Evolutionary conservation across 768 basidiomycete genomes (phyloP).

Genomic region (Lyophyllum shimeji): DNA sequence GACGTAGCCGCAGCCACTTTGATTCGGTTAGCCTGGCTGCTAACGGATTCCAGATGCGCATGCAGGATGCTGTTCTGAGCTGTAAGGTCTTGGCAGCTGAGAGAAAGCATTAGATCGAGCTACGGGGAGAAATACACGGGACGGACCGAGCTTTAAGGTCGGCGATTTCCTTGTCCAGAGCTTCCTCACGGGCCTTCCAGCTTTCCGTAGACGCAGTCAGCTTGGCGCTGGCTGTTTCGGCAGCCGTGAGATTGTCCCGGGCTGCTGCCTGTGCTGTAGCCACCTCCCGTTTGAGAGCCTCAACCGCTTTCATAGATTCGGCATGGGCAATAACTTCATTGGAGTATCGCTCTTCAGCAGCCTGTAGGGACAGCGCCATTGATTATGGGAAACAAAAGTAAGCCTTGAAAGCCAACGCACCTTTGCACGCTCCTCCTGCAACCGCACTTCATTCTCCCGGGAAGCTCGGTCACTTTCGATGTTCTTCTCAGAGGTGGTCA

Average conservation of each 20-base stretch:
- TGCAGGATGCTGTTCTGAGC: conserved; percentile 78
- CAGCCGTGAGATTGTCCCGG: conserved; percentile 57
- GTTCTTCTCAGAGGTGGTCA: conserved; percentile 71
- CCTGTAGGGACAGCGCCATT: conserved; percentile 29
- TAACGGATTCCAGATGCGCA: conserved; percentile 83
- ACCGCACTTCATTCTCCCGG: conserved; percentile 65
- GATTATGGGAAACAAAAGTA: neutral
- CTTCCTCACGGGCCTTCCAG: conserved; percentile 78
- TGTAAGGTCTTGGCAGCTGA: conserved; percentile 70
- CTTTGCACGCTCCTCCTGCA: conserved; percentile 68
- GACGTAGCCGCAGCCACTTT: conserved; percentile 64
- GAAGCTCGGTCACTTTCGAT: conserved; percentile 61
- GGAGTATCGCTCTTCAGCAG: conserved; percentile 80
- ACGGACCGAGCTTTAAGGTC: conserved; percentile 71
- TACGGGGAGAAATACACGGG: neutral
- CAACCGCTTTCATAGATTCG: conserved; percentile 74
- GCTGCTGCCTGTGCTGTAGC: conserved; percentile 47
- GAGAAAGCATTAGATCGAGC: neutral
- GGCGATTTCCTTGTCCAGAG: conserved; percentile 73
- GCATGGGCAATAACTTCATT: conserved; percentile 85
- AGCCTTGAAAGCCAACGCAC: conserved; percentile 32
- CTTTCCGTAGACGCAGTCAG: conserved; percentile 69
- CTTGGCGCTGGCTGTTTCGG: conserved; percentile 77
- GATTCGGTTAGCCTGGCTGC: conserved; percentile 79
- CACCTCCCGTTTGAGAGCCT: conserved; percentile 64